These are phyloP conservation scores for Sphaerostilbella broomeana DNA, from an alignment of 2,329 filamentous ascomycete genomes.

Conservation along the genomic window DNA sequence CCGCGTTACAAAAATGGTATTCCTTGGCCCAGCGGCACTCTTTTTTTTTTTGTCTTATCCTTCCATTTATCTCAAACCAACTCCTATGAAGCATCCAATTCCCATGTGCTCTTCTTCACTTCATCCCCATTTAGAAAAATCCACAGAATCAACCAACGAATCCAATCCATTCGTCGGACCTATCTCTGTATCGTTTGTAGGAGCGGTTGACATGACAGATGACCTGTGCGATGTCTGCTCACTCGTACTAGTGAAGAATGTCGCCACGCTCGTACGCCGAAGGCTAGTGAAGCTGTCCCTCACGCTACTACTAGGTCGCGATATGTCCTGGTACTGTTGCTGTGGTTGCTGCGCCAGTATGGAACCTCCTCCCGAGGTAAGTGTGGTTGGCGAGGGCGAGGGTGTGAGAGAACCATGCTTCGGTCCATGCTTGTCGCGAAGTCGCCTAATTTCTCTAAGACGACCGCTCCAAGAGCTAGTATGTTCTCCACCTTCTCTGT, in stretches of 20 bases:
- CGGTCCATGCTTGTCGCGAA: conserved; percentile 62
- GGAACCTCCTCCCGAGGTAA: conserved; percentile 22
- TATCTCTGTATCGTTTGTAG: conserved; percentile 50
- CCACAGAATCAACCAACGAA: conserved; percentile 31
- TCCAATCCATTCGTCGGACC: conserved; percentile 25
- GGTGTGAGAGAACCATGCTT: conserved; percentile 28
- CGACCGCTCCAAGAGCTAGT: conserved; percentile 85
- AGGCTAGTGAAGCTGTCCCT: conserved; percentile 57
- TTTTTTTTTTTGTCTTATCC: background rate
- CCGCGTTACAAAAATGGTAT: conserved; percentile 7
- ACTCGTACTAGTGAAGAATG: conserved; percentile 53
- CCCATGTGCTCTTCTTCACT: too few species aligned
- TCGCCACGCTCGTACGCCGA: conserved; percentile 57
- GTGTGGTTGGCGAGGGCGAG: conserved; percentile 24
- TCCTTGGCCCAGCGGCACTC: conserved; percentile 2
- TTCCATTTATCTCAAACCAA: background rate
- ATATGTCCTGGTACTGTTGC: conserved; percentile 20
- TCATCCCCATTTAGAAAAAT: conserved; percentile 35
- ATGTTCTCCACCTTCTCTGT: conserved; percentile 70
- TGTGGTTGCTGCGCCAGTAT: conserved; percentile 17
- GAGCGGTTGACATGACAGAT: conserved; percentile 48
- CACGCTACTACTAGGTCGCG: conserved; percentile 42
- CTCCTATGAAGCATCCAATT: too few species aligned
- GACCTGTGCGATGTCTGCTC: conserved; percentile 53
- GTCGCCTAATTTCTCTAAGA: conserved; percentile 73